Conservation (phyloP, 768 basidiomycete genomes). For the Mycena pura region DNA sequence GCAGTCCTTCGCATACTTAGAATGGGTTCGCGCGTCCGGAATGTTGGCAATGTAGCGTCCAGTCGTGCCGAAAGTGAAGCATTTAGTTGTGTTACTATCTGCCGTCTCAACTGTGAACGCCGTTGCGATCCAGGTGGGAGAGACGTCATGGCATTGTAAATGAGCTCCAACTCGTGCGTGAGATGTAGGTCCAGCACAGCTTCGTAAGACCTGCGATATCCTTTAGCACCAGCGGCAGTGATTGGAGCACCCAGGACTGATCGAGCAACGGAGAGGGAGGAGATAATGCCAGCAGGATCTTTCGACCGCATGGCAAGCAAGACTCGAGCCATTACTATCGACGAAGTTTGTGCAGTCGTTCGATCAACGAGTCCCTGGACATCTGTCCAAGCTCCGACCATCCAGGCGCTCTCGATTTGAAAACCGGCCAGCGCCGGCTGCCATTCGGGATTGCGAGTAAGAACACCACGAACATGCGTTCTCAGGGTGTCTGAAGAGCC, state of each 20-base stretch:
- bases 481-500: conserved; percentile 80
- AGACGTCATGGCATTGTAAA: conserved; percentile 51
- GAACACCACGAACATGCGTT: conserved; percentile 92
- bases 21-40: conserved; percentile 86
- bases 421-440: conserved; percentile 76
- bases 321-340: conserved; percentile 78
- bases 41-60: conserved; percentile 82
- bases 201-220: conserved; percentile 89
- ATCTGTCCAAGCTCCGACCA: conserved; percentile 92
- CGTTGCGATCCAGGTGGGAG: conserved; percentile 48
- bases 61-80: conserved; percentile 67
- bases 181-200: conserved; percentile 85
- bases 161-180: conserved; percentile 83
- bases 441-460: conserved; percentile 89
- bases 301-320: conserved; percentile 78
- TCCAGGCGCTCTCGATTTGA: conserved; percentile 94
- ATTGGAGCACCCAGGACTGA: conserved; percentile 80
- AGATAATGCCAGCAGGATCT: conserved; percentile 50
- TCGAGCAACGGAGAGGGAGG: conserved; percentile 69
- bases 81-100: conserved; percentile 52
- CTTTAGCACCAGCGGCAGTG: conserved; percentile 77
- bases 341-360: conserved; percentile 58
- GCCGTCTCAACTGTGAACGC: conserved; percentile 39
- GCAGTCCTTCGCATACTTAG: conserved; percentile 90
- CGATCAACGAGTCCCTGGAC: conserved; percentile 67